Percentiles rank a stretch among this genome's conserved stretches.
These are phyloP conservation scores for Phenoliferia sp. DNA, from an alignment of 1,284 basidiomycete genomes.

Conservation along the genomic window DNA sequence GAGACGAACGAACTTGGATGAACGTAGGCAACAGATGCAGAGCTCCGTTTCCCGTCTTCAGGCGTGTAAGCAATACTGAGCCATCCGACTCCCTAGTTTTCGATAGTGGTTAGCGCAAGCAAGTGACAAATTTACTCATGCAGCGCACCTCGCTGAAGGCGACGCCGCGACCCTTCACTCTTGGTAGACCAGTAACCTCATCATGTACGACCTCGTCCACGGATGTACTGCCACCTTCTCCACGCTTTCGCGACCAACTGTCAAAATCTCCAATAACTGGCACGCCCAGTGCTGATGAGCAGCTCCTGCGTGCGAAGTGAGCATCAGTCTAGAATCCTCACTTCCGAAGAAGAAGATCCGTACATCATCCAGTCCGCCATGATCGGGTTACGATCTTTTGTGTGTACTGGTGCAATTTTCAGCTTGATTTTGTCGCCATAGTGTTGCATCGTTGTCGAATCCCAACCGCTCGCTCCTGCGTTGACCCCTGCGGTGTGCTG, in stretches of 20 bases:
- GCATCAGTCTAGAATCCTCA: not conserved
- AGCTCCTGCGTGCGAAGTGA: not conserved
- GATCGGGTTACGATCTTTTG: conserved; percentile 7
- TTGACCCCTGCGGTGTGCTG: conserved; percentile 3
- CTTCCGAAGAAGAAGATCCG: not conserved
- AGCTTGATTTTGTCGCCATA: conserved; percentile 5
- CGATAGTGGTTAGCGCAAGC: not conserved
- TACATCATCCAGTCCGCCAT: conserved; percentile 5
- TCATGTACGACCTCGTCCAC: not conserved
- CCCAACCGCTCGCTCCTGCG: conserved; percentile 1
- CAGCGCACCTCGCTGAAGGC: not conserved
- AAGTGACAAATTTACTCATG: not conserved
- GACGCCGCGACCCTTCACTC: conserved; percentile 1
- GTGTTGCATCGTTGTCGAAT: conserved; percentile 4
- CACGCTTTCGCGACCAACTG: not conserved
- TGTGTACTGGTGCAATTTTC: conserved; percentile 5
- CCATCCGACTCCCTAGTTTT: conserved; percentile 7
- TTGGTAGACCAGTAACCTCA: too few relatives aligned
- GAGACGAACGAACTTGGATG: not conserved
- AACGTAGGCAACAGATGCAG: conserved; percentile 1
- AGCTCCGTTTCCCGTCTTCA: not conserved
- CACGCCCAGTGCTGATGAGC: not conserved
- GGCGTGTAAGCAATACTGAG: conserved; percentile 5
- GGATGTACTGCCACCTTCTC: not conserved
- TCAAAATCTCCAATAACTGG: conserved; percentile 7